phyloP scores from a whole-genome alignment of 1,284 basidiomycete genomes.

The Sporisorium exsertum region DNA sequence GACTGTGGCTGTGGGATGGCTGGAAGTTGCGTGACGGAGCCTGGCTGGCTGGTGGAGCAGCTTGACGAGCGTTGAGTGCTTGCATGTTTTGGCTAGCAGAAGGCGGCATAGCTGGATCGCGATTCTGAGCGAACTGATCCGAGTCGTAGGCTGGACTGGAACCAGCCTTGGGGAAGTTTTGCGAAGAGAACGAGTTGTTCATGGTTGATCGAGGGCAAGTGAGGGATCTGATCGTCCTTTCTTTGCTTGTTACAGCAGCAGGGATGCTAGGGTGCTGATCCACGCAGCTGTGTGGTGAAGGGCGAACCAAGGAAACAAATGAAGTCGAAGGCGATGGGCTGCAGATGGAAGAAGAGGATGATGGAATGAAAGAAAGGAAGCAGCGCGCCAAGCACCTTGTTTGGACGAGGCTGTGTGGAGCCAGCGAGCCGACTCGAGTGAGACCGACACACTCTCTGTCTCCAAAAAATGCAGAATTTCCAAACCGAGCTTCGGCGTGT shows the following conservation, averaged over 20 bases:
- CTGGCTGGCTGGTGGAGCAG: constrained; percentile 2
- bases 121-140: constrained; percentile 10
- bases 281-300: neutral
- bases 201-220: constrained; percentile 9
- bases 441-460: constrained; percentile 4
- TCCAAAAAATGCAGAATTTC: no score
- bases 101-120: constrained; percentile 12
- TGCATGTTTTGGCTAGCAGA: constrained; percentile 23
- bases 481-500: no score
- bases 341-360: neutral
- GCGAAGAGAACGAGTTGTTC: constrained; percentile 31
- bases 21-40: constrained; percentile 26
- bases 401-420: neutral
- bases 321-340: neutral
- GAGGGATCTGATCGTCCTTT: neutral
- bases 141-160: constrained; percentile 27
- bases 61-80: constrained; percentile 24
- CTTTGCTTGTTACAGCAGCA: no score
- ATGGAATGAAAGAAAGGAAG: neutral
- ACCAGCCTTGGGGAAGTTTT: constrained; percentile 15
- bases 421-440: neutral
- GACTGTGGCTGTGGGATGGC: constrained; percentile 36
- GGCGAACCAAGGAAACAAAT: neutral
- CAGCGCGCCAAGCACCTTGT: no score
- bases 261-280: neutral